Evolutionary conservation across 2,329 filamentous ascomycete species (phyloP).

Genomic region (Tolypocladium guangdongense): DNA sequence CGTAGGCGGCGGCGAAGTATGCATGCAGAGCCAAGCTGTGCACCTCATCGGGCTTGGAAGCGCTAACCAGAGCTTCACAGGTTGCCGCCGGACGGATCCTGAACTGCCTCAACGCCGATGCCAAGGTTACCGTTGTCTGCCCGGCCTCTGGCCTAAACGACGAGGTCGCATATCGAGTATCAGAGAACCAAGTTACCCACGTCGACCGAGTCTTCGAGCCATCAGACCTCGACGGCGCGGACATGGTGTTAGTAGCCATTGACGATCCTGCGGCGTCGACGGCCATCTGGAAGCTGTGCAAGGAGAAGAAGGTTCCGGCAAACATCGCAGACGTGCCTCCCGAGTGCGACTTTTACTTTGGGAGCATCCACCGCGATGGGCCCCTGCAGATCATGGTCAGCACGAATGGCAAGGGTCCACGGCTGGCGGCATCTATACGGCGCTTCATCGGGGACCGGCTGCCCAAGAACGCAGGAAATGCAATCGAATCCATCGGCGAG

Average conservation of each 20-base stretch:
- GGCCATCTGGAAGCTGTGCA: constrained; percentile 87
- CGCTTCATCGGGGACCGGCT: constrained; percentile 68
- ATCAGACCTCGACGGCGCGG: constrained; percentile 66
- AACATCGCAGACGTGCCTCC: constrained; percentile 96
- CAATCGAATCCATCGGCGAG: constrained; percentile 74
- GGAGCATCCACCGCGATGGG: constrained; percentile 87
- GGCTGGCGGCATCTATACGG: constrained; percentile 77
- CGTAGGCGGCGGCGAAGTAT: constrained; percentile 86
- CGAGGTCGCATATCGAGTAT: constrained; percentile 76
- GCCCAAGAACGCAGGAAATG: constrained; percentile 70
- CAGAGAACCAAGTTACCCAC: constrained; percentile 65
- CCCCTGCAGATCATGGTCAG: constrained; percentile 97
- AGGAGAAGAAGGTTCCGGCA: constrained; percentile 69
- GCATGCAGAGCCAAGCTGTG: constrained; percentile 21
- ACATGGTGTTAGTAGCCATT: constrained; percentile 88
- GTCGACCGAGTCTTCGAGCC: constrained; percentile 77
- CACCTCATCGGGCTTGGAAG: neutral
- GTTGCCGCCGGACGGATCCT: constrained; percentile 92
- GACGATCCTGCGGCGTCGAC: constrained; percentile 90
- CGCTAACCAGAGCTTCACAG: constrained; percentile 34
- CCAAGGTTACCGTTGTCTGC: constrained; percentile 75
- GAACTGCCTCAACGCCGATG: constrained; percentile 90
- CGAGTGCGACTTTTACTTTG: constrained; percentile 99
- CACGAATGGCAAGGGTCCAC: constrained; percentile 92
- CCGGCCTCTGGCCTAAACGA: constrained; percentile 72